Evolutionary conservation across 768 basidiomycete species (phyloP).

Genomic region (Lentinula raphanica): DNA sequence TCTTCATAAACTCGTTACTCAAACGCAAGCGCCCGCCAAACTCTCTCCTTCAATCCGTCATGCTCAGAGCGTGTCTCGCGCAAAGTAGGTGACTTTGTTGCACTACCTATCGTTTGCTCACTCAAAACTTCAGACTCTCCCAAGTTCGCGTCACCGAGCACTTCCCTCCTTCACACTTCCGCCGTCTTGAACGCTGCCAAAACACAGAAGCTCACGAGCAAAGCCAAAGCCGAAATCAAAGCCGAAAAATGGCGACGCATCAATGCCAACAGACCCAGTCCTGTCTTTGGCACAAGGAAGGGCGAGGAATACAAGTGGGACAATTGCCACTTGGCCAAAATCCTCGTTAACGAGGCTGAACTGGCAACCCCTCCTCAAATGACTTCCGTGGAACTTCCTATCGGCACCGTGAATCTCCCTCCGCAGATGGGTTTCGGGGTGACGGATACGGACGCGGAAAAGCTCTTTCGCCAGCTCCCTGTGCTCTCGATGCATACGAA

Average conservation of each 20-base stretch:
- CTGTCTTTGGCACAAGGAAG: conserved; percentile 66
- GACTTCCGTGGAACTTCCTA: conserved; percentile 20
- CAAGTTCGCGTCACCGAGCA: conserved; percentile 32
- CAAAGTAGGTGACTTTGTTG: conserved; percentile 18
- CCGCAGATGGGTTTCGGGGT: conserved; percentile 61
- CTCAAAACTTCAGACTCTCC: conserved; percentile 25
- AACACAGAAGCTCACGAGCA: conserved; percentile 32
- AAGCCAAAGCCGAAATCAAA: conserved; percentile 41
- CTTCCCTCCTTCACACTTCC: conserved; percentile 44
- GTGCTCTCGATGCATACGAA: conserved; percentile 34
- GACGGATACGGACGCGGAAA: conserved; percentile 46
- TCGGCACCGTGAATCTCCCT: conserved; percentile 45
- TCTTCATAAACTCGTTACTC: too few relatives aligned
- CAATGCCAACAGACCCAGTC: conserved; percentile 47
- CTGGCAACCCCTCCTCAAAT: conserved; percentile 25
- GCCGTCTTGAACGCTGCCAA: conserved; percentile 27
- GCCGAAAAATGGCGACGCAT: conserved; percentile 34
- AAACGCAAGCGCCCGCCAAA: background rate
- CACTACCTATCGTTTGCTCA: background rate
- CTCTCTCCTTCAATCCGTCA: conserved; percentile 7
- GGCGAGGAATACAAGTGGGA: conserved; percentile 66
- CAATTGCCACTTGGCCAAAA: conserved; percentile 57
- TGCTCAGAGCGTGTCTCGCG: conserved; percentile 25
- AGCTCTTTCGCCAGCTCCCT: conserved; percentile 69
- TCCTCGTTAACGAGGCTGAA: conserved; percentile 53